phyloP scores from a whole-genome alignment of 306 rosid genomes.

The Lathyrus sativus region DNA sequence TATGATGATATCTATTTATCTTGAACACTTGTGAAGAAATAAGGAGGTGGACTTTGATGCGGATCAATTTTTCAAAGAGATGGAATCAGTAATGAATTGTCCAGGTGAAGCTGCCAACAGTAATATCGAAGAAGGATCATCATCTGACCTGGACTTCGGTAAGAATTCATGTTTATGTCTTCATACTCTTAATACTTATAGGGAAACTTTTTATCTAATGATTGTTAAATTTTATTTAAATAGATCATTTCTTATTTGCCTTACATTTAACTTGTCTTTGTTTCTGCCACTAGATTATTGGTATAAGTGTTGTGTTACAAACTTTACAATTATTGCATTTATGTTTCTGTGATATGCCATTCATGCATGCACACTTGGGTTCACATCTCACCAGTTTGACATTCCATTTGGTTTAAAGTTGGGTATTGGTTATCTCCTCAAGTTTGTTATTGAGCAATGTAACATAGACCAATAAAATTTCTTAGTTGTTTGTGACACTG shows the following conservation, averaged over 20 bases:
- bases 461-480: constrained; percentile 25
- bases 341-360: neutral
- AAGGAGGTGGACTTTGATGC: constrained; percentile 80
- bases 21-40: constrained; percentile 56
- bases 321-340: neutral
- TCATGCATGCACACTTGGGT: constrained; percentile 12
- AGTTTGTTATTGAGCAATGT: constrained; percentile 16
- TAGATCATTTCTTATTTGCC: constrained; percentile 13
- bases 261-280: constrained; percentile 3
- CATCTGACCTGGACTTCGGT: constrained; percentile 88
- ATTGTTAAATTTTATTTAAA: neutral
- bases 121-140: constrained; percentile 66
- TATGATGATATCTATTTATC: constrained; percentile 31
- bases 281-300: constrained; percentile 14
- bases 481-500: constrained; percentile 10
- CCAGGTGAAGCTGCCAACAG: constrained; percentile 51
- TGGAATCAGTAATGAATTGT: constrained; percentile 73
- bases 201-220: neutral
- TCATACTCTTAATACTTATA: neutral
- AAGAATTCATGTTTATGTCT: constrained; percentile 31
- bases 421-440: neutral
- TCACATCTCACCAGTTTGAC: constrained; percentile 21
- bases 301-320: neutral
- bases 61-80: constrained; percentile 69
- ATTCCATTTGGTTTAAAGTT: constrained; percentile 13